Conservation (phyloP, 2,329 filamentous ascomycete genomes). For the Mycogone perniciosa region DNA sequence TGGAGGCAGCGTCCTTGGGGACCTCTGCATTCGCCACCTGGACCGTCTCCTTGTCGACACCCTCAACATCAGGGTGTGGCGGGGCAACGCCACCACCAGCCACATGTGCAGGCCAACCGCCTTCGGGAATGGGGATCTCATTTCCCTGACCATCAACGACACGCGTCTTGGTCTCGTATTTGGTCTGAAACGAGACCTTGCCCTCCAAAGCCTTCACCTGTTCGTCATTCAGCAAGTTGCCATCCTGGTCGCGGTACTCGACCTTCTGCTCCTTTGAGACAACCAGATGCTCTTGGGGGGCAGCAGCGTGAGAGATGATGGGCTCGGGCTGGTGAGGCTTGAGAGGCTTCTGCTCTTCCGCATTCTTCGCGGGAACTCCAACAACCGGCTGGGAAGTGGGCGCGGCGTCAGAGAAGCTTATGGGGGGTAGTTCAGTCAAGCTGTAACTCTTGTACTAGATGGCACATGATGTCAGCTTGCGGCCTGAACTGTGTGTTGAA, state of each 20-base stretch:
- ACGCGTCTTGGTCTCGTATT: slow-evolving; percentile 89
- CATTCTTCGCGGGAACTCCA: slow-evolving; percentile 11
- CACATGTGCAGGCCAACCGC: slow-evolving; percentile 31
- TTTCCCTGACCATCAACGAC: slow-evolving; percentile 75
- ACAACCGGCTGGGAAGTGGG: slow-evolving; percentile 19
- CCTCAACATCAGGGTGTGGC: slow-evolving; percentile 56
- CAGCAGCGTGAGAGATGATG: slow-evolving; percentile 44
- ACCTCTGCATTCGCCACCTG: slow-evolving; percentile 33
- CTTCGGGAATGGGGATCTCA: slow-evolving; percentile 52
- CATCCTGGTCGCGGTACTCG: slow-evolving; percentile 92
- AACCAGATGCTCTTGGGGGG: slow-evolving; percentile 43
- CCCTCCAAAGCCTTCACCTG: slow-evolving; percentile 80
- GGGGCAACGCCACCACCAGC: slow-evolving; percentile 42
- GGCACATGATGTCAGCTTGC: slow-evolving; percentile 15
- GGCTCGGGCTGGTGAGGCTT: slow-evolving; percentile 19
- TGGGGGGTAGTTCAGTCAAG: slow-evolving; percentile 20
- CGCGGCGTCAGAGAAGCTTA: slow-evolving; percentile 24
- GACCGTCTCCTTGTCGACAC: slow-evolving; percentile 53
- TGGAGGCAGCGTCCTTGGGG: slow-evolving; percentile 38
- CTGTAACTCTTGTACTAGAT: slow-evolving; percentile 33
- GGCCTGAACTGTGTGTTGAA: not conserved
- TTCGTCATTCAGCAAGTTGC: slow-evolving; percentile 78
- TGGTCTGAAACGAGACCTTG: slow-evolving; percentile 92
- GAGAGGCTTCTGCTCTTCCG: slow-evolving; percentile 22
- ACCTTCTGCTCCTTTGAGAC: slow-evolving; percentile 67